phyloP scores from a whole-genome alignment of 2,329 filamentous ascomycete species.

The Polychaeton citri region DNA sequence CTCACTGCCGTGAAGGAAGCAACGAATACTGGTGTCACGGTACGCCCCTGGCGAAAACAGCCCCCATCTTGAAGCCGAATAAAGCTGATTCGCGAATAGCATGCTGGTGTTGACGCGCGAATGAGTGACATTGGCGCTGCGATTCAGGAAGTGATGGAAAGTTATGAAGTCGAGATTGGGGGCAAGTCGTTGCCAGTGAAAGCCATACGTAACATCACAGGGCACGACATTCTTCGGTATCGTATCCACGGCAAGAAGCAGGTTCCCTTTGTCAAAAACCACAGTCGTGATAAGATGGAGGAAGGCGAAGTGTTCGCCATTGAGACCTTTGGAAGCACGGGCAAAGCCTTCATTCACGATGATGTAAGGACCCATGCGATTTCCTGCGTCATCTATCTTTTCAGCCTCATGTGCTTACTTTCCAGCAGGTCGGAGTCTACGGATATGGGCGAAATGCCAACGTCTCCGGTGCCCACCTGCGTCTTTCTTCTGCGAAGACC shows the following conservation, averaged over 20 bases:
- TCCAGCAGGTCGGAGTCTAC: constrained; percentile 55
- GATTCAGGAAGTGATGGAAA: constrained; percentile 88
- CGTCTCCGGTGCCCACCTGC: constrained; percentile 60
- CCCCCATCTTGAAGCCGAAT: not conserved
- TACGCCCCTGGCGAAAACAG: constrained; percentile 19
- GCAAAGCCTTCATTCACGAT: constrained; percentile 74
- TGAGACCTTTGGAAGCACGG: constrained; percentile 90
- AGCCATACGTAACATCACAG: constrained; percentile 74
- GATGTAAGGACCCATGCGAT: constrained; percentile 44
- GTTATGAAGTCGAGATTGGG: constrained; percentile 74
- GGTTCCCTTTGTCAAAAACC: constrained; percentile 82
- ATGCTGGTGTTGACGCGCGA: constrained; percentile 84
- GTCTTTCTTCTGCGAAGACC: constrained; percentile 69
- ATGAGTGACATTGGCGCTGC: constrained; percentile 72
- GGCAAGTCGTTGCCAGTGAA: constrained; percentile 70
- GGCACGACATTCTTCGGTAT: constrained; percentile 80
- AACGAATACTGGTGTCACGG: constrained; percentile 61
- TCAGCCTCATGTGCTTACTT: too few relatives aligned
- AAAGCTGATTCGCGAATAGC: constrained; percentile 27
- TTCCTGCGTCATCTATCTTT: too few relatives aligned
- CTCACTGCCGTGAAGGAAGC: constrained; percentile 53
- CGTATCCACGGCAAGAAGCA: constrained; percentile 87
- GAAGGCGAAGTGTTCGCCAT: constrained; percentile 92
- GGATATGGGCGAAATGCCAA: constrained; percentile 71
- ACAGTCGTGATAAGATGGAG: constrained; percentile 90